phyloP scores from a whole-genome alignment of 2,329 filamentous ascomycete genomes.

The Lecanicillium sp. region DNA sequence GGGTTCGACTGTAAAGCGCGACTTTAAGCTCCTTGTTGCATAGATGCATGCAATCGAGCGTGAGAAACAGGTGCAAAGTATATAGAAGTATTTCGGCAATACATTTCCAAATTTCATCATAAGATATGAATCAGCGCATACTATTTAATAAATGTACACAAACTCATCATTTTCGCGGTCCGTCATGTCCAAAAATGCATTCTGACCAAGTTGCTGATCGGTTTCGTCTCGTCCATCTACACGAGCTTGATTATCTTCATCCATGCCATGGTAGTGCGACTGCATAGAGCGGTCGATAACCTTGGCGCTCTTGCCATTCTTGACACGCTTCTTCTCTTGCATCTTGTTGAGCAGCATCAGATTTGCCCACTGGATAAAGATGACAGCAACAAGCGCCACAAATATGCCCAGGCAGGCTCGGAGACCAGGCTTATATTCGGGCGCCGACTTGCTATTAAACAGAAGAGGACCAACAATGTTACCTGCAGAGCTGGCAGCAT shows the following conservation, averaged over 20 bases:
- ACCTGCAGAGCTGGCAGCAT: conserved; percentile 51
- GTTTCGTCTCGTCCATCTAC: conserved; percentile 20
- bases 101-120: too few species aligned
- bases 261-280: conserved; percentile 30
- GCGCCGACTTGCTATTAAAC: conserved; percentile 49
- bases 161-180: conserved; percentile 62
- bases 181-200: conserved; percentile 51
- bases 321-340: conserved; percentile 45
- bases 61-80: too few species aligned
- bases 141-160: conserved; percentile 52
- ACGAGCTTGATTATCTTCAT: conserved; percentile 9
- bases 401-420: conserved; percentile 47
- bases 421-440: conserved; percentile 49
- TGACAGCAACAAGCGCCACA: conserved; percentile 40
- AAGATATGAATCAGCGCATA: too few species aligned
- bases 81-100: too few species aligned
- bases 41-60: not conserved
- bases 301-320: conserved; percentile 50
- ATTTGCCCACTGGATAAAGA: conserved; percentile 45
- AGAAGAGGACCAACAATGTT: conserved; percentile 61
- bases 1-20: conserved; percentile 11
- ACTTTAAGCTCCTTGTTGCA: not conserved
- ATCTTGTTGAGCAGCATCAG: conserved; percentile 47
- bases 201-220: conserved; percentile 30
- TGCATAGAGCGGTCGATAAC: conserved; percentile 56